Percentiles rank a stretch among this genome's conserved stretches.
Evolutionary conservation across 495 filamentous ascomycete species (phyloP).

Genomic region (Aspergillus bridgeri): DNA sequence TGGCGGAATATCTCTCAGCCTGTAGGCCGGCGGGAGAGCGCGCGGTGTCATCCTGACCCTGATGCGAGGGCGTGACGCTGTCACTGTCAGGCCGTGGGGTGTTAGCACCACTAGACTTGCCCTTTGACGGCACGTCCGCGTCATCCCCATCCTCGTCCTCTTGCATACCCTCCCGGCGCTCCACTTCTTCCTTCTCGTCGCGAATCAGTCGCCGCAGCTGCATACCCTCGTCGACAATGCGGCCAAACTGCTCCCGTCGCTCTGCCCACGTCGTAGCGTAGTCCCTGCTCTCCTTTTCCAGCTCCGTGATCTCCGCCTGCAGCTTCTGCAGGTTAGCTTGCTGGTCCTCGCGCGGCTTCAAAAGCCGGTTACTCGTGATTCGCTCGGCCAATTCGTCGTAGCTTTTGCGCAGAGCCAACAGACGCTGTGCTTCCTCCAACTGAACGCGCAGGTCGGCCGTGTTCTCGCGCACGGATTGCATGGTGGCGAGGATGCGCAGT

Average conservation of each 20-base stretch:
- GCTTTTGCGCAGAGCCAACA: slow-evolving; percentile 72
- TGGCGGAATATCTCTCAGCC: slow-evolving; percentile 30
- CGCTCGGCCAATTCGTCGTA: slow-evolving; percentile 84
- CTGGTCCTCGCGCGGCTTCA: slow-evolving; percentile 82
- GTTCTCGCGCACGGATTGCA: slow-evolving; percentile 72
- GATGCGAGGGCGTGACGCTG: slow-evolving; percentile 44
- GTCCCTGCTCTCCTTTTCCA: slow-evolving; percentile 77
- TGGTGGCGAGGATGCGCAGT: slow-evolving; percentile 66
- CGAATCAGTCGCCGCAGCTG: slow-evolving; percentile 79
- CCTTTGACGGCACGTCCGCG: slow-evolving; percentile 53
- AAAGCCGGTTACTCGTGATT: slow-evolving; percentile 75
- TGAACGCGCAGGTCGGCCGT: slow-evolving; percentile 66
- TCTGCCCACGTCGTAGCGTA: slow-evolving; percentile 84
- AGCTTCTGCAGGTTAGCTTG: slow-evolving; percentile 72
- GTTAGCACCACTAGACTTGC: slow-evolving; percentile 51
- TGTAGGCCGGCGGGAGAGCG: slow-evolving; percentile 33
- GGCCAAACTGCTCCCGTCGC: slow-evolving; percentile 80
- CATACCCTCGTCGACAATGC: slow-evolving; percentile 89
- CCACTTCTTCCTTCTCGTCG: slow-evolving; percentile 90
- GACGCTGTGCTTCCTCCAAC: slow-evolving; percentile 71
- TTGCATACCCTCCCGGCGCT: slow-evolving; percentile 74
- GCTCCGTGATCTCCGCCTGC: slow-evolving; percentile 79
- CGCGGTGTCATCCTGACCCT: slow-evolving; percentile 42
- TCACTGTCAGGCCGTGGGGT: slow-evolving; percentile 64
- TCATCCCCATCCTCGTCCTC: slow-evolving; percentile 71